Conservation (phyloP, 805 yeast species). For the Kockiozyma suomiensis region DNA sequence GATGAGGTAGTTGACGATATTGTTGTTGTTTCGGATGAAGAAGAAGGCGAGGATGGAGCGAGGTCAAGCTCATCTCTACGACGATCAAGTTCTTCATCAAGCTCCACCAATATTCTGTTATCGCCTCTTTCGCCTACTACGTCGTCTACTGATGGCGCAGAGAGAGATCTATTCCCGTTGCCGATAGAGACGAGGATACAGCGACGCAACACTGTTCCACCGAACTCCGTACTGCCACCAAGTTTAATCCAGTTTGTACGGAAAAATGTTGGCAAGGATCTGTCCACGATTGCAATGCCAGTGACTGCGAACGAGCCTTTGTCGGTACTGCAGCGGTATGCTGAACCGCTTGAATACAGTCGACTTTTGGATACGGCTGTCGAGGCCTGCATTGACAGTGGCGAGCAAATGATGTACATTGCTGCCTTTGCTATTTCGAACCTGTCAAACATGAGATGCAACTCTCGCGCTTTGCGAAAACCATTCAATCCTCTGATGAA, state of each 20-base stretch:
- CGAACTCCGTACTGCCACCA: conserved; percentile 65
- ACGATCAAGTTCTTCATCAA: not conserved
- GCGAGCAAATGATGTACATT: conserved; percentile 60
- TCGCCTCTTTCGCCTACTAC: conserved; percentile 10
- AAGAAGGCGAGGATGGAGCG: conserved; percentile 13
- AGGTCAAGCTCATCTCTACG: conserved; percentile 18
- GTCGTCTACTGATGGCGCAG: not conserved
- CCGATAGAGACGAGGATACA: conserved; percentile 14
- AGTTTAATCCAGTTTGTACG: conserved; percentile 76
- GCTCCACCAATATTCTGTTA: not conserved
- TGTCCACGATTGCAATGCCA: conserved; percentile 83
- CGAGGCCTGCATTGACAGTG: conserved; percentile 50
- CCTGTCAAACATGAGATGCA: conserved; percentile 69
- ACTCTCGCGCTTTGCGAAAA: conserved; percentile 76
- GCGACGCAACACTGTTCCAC: conserved; percentile 28
- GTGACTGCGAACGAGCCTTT: conserved; percentile 92
- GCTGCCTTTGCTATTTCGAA: conserved; percentile 83
- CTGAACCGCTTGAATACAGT: conserved; percentile 80
- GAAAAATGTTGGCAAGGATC: conserved; percentile 90
- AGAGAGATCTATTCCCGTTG: conserved; percentile 23
- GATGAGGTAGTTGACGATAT: conserved; percentile 58
- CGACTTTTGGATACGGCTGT: conserved; percentile 65
- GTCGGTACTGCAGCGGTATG: conserved; percentile 72
- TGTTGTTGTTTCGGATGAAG: conserved; percentile 51
- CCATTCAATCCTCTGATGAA: conserved; percentile 95